Evolutionary conservation across 1,284 basidiomycete species (phyloP).

Genomic region (Austroboletus niveus): DNA sequence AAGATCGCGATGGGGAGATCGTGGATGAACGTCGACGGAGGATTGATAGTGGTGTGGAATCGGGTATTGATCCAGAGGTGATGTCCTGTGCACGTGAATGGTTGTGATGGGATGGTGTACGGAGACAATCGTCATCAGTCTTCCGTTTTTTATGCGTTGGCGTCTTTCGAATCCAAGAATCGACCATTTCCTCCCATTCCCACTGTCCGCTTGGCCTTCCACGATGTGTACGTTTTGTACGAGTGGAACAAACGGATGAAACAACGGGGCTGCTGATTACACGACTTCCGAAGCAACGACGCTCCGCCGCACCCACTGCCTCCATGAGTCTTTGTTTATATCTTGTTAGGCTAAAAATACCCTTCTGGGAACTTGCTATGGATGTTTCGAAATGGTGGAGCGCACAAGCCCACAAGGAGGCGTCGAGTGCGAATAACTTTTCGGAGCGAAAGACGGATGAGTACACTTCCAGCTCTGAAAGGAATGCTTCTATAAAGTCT

Average conservation of each 20-base stretch:
- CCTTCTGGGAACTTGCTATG: slow-evolving; percentile 14
- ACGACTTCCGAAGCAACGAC: slow-evolving; percentile 38
- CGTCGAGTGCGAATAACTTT: slow-evolving; percentile 42
- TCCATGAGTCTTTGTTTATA: slow-evolving; percentile 44
- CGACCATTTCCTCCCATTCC: slow-evolving; percentile 47
- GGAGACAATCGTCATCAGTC: slow-evolving; percentile 6
- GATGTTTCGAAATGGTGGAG: slow-evolving; percentile 46
- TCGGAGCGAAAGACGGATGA: slow-evolving; percentile 36
- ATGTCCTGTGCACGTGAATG: neutral
- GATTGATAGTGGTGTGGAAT: slow-evolving; percentile 3
- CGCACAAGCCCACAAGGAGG: slow-evolving; percentile 52
- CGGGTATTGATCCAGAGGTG: neutral
- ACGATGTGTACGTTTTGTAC: slow-evolving; percentile 4
- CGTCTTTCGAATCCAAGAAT: slow-evolving; percentile 40
- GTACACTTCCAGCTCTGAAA: slow-evolving; percentile 30
- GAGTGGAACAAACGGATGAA: slow-evolving; percentile 3
- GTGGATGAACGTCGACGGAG: slow-evolving; percentile 2
- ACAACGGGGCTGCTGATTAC: slow-evolving; percentile 18
- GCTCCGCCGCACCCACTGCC: slow-evolving; percentile 49
- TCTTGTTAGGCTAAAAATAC: slow-evolving; percentile 23
- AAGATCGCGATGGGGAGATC: slow-evolving; percentile 16
- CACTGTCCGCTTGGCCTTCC: slow-evolving; percentile 34
- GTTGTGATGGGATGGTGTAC: neutral
- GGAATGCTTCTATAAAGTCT: slow-evolving; percentile 20
- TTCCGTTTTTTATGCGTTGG: slow-evolving; percentile 32